These are phyloP conservation scores for Mortierella polycephala DNA, from an alignment of 371 early-diverging fungal genomes.

Conservation along the genomic window DNA sequence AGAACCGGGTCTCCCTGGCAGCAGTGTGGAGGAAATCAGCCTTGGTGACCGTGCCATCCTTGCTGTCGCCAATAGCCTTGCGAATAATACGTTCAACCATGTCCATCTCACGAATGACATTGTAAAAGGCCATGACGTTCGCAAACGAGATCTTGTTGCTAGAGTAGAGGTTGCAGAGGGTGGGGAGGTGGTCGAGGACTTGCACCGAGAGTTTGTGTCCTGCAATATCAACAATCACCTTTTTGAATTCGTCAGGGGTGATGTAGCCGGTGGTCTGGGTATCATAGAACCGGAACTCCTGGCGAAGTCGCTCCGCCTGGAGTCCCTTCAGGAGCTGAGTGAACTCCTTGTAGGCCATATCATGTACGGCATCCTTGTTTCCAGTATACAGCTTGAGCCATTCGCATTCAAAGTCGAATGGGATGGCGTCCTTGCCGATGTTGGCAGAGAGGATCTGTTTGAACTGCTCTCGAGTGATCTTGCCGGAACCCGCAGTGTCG, in stretches of 20 bases:
- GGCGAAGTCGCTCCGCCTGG: conserved; percentile 82
- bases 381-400: conserved; percentile 80
- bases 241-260: conserved; percentile 71
- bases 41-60: conserved; percentile 70
- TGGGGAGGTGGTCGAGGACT: conserved; percentile 78
- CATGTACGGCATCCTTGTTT: conserved; percentile 63
- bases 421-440: conserved; percentile 67
- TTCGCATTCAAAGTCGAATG: conserved; percentile 80
- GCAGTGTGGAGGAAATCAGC: conserved; percentile 72
- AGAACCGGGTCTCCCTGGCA: conserved; percentile 68
- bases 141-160: conserved; percentile 72
- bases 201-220: conserved; percentile 77
- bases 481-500: conserved; percentile 70
- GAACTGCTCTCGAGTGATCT: conserved; percentile 75
- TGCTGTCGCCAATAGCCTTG: conserved; percentile 63
- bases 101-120: conserved; percentile 78
- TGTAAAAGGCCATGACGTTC: conserved; percentile 77
- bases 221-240: conserved; percentile 73
- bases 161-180: conserved; percentile 67
- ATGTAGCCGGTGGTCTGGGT: conserved; percentile 74
- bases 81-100: conserved; percentile 75
- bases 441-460: conserved; percentile 70
- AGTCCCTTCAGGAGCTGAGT: conserved; percentile 83
- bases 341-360: conserved; percentile 80
- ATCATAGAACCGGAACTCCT: conserved; percentile 82